These are phyloP conservation scores for Letharia columbiana DNA, from an alignment of 495 filamentous ascomycete genomes.

Conservation along the genomic window DNA sequence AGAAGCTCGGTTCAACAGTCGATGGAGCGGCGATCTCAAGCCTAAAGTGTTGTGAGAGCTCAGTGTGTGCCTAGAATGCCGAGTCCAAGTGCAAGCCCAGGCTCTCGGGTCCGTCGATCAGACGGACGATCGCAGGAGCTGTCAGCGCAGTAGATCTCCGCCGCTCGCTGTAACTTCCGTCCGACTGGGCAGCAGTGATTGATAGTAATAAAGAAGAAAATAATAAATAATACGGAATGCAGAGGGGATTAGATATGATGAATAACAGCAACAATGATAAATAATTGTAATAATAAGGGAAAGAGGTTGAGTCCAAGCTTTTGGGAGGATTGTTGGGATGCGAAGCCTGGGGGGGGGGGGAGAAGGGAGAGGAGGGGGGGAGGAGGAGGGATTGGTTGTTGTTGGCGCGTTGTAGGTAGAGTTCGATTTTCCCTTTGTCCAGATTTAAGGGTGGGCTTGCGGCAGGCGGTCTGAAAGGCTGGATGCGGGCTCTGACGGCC, in stretches of 20 bases:
- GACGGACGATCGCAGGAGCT: constrained; percentile 16
- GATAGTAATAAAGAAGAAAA: background rate
- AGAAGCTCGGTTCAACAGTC: background rate
- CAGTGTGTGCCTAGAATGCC: constrained; percentile 14
- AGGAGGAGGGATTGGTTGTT: background rate
- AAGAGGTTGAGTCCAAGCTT: constrained; percentile 2
- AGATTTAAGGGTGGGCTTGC: constrained; percentile 23
- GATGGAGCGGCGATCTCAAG: background rate
- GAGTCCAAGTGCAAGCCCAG: constrained; percentile 19
- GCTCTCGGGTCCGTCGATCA: constrained; percentile 24
- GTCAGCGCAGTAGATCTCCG: constrained; percentile 10
- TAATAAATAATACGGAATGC: background rate
- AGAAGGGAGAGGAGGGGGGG: background rate
- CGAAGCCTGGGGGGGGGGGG: background rate
- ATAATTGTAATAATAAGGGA: background rate
- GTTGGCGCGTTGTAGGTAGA: background rate
- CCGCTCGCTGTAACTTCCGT: background rate
- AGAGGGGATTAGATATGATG: background rate
- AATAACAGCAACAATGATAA: background rate
- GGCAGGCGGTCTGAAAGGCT: constrained; percentile 25
- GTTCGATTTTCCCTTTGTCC: constrained; percentile 19
- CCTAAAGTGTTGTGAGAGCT: constrained; percentile 3
- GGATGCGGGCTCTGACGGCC: constrained; percentile 21
- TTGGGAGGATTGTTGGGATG: background rate
- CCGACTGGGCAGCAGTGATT: background rate